Evolutionary conservation across 2,329 filamentous ascomycete genomes (phyloP).

Genomic region (Apiospora arundinis): DNA sequence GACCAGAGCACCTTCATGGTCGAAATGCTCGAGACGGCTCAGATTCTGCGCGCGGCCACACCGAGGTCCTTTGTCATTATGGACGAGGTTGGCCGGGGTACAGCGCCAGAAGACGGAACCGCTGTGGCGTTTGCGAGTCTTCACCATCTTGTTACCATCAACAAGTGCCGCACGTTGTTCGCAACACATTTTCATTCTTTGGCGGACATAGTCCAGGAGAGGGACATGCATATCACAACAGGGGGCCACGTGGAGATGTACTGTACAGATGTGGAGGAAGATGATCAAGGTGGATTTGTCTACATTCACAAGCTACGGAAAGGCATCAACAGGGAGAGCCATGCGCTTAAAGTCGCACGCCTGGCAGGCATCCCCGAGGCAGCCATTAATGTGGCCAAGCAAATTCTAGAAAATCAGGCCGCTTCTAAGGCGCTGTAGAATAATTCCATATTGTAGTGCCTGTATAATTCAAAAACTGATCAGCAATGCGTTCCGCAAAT

Average conservation of each 20-base stretch:
- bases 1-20: constrained; percentile 99
- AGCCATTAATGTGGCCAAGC: constrained; percentile 71
- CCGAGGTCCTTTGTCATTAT: constrained; percentile 90
- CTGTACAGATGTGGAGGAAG: constrained; percentile 89
- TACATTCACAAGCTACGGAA: constrained; percentile 84
- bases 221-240: constrained; percentile 45
- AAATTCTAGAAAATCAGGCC: constrained; percentile 52
- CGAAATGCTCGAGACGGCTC: constrained; percentile 96
- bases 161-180: constrained; percentile 82
- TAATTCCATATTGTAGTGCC: constrained; percentile 11
- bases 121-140: constrained; percentile 90
- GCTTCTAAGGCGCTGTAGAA: constrained; percentile 15
- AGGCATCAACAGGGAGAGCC: constrained; percentile 85
- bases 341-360: constrained; percentile 92
- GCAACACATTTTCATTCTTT: constrained; percentile 93
- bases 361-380: constrained; percentile 81
- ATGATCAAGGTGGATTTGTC: constrained; percentile 72
- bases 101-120: constrained; percentile 88
- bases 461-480: constrained; percentile 1
- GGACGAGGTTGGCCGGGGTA: constrained; percentile 96
- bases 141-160: constrained; percentile 80
- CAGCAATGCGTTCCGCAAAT: constrained; percentile 8
- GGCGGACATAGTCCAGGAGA: constrained; percentile 73
- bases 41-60: constrained; percentile 87
- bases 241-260: constrained; percentile 69